A percentile compares a stretch with the other conserved stretches of the same genome.
Conservation (phyloP, 306 rosid species). For the Ammopiptanthus mongolicus region DNA sequence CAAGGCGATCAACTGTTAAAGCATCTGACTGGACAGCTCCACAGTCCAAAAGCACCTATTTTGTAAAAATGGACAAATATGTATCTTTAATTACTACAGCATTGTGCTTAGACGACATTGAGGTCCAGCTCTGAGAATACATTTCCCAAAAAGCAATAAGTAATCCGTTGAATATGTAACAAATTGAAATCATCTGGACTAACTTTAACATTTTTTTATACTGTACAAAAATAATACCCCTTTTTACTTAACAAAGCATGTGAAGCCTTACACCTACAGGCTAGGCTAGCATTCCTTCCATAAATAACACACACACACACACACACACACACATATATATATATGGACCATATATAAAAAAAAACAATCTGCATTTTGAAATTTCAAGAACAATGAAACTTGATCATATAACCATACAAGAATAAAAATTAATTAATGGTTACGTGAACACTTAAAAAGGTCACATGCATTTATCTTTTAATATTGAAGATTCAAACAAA, state of each 20-base stretch:
- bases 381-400: too few species aligned
- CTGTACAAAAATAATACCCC: not conserved
- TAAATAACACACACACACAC: too few species aligned
- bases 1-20: slow-evolving; percentile 91
- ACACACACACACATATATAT: too few species aligned
- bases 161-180: not conserved
- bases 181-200: not conserved
- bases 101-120: not conserved
- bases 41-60: slow-evolving; percentile 83
- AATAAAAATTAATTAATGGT: too few species aligned
- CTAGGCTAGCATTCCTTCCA: not conserved
- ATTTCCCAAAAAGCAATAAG: not conserved
- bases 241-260: not conserved
- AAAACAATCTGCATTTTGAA: too few species aligned
- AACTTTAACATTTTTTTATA: not conserved
- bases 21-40: slow-evolving; percentile 99
- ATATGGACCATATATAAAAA: too few species aligned
- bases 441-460: not conserved
- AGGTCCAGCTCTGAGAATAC: not conserved
- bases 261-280: not conserved
- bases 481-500: too few species aligned
- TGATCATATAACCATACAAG: too few species aligned
- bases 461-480: slow-evolving; percentile 29
- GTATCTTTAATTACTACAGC: not conserved
- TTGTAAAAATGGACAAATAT: slow-evolving; percentile 9